These are phyloP conservation scores for apple (Malus domestica) DNA, from an alignment of 306 rosid species.

Conservation along the genomic window DNA sequence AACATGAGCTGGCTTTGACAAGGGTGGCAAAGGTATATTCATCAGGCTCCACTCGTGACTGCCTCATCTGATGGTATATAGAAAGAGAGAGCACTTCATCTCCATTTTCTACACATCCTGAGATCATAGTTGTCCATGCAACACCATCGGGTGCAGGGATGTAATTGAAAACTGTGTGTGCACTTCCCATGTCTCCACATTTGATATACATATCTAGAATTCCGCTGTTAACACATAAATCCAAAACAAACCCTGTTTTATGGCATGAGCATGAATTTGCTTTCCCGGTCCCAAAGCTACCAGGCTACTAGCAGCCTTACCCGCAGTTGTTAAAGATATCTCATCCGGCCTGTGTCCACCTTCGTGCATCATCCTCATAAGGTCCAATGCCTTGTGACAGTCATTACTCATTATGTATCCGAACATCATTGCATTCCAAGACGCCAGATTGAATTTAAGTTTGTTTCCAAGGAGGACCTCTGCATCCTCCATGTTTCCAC, in stretches of 20 bases:
- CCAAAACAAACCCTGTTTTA: constrained; percentile 39
- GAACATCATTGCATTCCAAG: constrained; percentile 82
- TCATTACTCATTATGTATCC: constrained; percentile 42
- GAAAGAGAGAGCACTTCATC: constrained; percentile 55
- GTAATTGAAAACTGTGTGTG: constrained; percentile 41
- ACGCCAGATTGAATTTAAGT: constrained; percentile 58
- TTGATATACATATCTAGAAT: constrained; percentile 74
- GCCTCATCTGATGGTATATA: constrained; percentile 64
- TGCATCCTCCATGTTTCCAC: constrained; percentile 64
- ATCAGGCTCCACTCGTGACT: constrained; percentile 57
- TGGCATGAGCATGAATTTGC: constrained; percentile 59
- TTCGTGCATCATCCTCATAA: constrained; percentile 41
- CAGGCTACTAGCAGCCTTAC: constrained; percentile 61
- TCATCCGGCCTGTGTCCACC: constrained; percentile 43
- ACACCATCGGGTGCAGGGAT: constrained; percentile 61
- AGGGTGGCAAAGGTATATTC: constrained; percentile 79
- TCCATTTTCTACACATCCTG: constrained; percentile 76
- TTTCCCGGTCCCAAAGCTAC: constrained; percentile 54
- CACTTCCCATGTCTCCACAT: constrained; percentile 67
- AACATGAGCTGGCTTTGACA: constrained; percentile 58
- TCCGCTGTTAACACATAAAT: constrained; percentile 54
- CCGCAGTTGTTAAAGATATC: constrained; percentile 57
- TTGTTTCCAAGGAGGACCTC: constrained; percentile 40
- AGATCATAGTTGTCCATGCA: constrained; percentile 88
- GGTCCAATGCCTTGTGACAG: constrained; percentile 45